Evolutionary conservation across 441 rosid species (phyloP).

Genomic region (Aleurites moluccanus): DNA sequence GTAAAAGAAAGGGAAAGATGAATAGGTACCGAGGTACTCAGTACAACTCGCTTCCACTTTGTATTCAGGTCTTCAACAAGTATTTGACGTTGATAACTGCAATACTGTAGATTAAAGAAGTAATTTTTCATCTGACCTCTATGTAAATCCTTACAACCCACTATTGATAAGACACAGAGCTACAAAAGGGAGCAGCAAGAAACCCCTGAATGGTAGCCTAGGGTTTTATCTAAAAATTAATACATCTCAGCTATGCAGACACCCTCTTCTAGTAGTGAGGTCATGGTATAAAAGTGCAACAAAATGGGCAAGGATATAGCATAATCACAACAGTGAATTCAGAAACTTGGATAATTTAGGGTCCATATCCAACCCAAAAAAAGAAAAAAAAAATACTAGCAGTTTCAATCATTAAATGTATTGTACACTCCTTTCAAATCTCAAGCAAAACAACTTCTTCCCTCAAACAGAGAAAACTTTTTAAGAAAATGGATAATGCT

Average conservation of each 20-base stretch:
- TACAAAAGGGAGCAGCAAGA: not conserved
- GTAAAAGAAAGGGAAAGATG: slow-evolving; percentile 10
- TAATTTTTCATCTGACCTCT: not conserved
- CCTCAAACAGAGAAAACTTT: not conserved
- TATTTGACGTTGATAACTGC: slow-evolving; percentile 58
- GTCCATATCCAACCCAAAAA: not conserved
- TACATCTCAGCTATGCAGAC: not conserved
- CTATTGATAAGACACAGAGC: no score
- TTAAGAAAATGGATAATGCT: not conserved
- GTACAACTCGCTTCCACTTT: slow-evolving; percentile 69
- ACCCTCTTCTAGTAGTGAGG: not conserved
- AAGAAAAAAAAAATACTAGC: not conserved
- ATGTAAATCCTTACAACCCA: not conserved
- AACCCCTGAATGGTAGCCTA: not conserved
- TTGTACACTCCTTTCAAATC: not conserved
- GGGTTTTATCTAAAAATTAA: not conserved
- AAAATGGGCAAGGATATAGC: not conserved
- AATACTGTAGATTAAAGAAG: slow-evolving; percentile 47
- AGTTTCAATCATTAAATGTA: not conserved
- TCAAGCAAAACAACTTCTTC: not conserved
- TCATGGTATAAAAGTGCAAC: not conserved
- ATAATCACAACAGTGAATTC: not conserved
- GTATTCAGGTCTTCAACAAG: slow-evolving; percentile 83
- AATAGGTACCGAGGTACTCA: slow-evolving; percentile 55
- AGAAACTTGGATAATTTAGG: not conserved